Evolutionary conservation across 2,329 filamentous ascomycete species (phyloP).

Genomic region (Rugonectria rugulosa): DNA sequence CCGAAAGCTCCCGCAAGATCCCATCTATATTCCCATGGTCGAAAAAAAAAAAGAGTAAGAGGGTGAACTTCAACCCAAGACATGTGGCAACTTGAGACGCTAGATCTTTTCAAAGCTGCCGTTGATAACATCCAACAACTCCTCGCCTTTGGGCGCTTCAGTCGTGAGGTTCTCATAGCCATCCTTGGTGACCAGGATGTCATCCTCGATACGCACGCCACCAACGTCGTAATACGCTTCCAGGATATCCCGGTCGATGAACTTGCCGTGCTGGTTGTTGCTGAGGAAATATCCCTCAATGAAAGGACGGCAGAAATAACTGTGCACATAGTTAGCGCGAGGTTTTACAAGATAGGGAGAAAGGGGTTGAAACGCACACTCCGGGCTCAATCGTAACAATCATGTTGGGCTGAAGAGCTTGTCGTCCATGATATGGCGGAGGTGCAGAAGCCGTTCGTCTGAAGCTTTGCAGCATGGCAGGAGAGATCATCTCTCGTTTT

Average conservation of each 20-base stretch:
- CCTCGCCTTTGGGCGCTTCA: slow-evolving; percentile 74
- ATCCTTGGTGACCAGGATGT: slow-evolving; percentile 78
- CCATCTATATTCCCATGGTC: too few species aligned
- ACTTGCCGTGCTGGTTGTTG: slow-evolving; percentile 64
- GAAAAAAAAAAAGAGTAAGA: not conserved
- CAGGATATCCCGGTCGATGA: slow-evolving; percentile 71
- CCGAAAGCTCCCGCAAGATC: too few species aligned
- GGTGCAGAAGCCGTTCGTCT: slow-evolving; percentile 32
- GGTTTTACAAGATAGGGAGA: not conserved
- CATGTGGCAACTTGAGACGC: not conserved
- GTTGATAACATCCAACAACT: slow-evolving; percentile 70
- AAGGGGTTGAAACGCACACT: slow-evolving; percentile 59
- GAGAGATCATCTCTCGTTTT: slow-evolving; percentile 53
- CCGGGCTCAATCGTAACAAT: slow-evolving; percentile 84
- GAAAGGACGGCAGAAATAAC: slow-evolving; percentile 79
- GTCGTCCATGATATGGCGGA: slow-evolving; percentile 43
- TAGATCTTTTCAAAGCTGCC: slow-evolving; percentile 40
- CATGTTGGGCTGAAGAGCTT: slow-evolving; percentile 65
- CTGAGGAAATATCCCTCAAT: slow-evolving; percentile 74
- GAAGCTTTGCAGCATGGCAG: slow-evolving; percentile 44
- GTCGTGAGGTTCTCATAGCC: slow-evolving; percentile 86
- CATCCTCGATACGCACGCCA: slow-evolving; percentile 92
- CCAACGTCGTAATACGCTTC: slow-evolving; percentile 79
- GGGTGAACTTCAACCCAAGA: too few species aligned
- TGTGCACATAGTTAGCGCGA: slow-evolving; percentile 35